phyloP scores from a whole-genome alignment of 495 filamentous ascomycete genomes.

The Copromyces sp. region DNA sequence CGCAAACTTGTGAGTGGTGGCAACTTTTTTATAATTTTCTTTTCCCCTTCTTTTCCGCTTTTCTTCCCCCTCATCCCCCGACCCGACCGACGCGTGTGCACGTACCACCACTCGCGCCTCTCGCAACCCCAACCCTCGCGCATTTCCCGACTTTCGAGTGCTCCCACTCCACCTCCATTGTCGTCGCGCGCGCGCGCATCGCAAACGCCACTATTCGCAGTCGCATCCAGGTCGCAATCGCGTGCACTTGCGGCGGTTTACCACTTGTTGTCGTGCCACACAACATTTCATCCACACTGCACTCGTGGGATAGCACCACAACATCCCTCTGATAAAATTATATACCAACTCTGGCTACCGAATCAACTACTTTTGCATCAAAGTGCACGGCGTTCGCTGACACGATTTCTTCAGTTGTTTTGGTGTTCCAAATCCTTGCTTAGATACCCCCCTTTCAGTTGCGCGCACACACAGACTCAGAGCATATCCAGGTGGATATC shows the following conservation, averaged over 20 bases:
- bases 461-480: background rate
- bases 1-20: slow-evolving; percentile 23
- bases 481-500: background rate
- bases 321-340: background rate
- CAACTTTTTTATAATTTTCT: slow-evolving; percentile 11
- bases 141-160: background rate
- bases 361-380: background rate
- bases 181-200: slow-evolving; percentile 2
- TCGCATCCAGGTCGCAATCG: background rate
- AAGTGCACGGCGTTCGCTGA: background rate
- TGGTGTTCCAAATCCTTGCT: background rate
- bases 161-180: slow-evolving; percentile 3
- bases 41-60: slow-evolving; percentile 7
- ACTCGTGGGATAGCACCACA: background rate
- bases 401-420: background rate
- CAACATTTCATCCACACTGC: background rate
- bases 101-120: slow-evolving; percentile 15
- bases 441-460: background rate
- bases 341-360: background rate
- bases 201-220: slow-evolving; percentile 3
- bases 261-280: background rate
- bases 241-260: background rate
- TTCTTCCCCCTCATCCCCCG: slow-evolving; percentile 9
- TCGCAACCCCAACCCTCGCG: slow-evolving; percentile 8
- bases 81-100: slow-evolving; percentile 22